Evolutionary conservation across 768 basidiomycete genomes (phyloP).

Genomic region (Royoungia palumana): DNA sequence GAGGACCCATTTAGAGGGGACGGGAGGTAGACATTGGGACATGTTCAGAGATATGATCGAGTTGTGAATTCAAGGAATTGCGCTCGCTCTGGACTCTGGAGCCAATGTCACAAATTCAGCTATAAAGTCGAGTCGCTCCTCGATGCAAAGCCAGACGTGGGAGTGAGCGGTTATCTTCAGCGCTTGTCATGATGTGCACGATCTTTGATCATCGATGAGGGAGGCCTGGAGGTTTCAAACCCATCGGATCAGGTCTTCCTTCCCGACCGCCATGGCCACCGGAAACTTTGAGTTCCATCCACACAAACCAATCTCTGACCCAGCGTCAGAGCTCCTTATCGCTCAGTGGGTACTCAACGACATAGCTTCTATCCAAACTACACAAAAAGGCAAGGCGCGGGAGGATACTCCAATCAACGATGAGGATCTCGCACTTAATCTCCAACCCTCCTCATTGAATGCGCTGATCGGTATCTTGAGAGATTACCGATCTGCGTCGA

Average conservation of each 20-base stretch:
- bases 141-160: no score
- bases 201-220: no score
- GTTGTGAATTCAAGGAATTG: no score
- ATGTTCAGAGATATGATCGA: no score
- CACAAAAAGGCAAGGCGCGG: conserved; percentile 38
- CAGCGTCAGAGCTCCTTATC: conserved; percentile 38
- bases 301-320: conserved; percentile 23
- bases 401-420: conserved; percentile 30
- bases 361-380: conserved; percentile 33
- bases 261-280: conserved; percentile 3
- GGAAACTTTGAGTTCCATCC: conserved; percentile 14
- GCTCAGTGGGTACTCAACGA: conserved; percentile 43
- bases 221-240: no score
- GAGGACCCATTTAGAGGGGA: conserved; percentile 5
- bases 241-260: no score
- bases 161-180: no score
- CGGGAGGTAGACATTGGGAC: no score
- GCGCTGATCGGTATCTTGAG: conserved; percentile 29
- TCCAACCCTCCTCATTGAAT: conserved; percentile 38
- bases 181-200: no score
- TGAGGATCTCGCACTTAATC: conserved; percentile 39
- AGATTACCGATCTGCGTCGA: conserved; percentile 37
- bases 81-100: conserved; percentile 15
- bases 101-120: conserved; percentile 31
- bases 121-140: no score